Conservation (phyloP, 306 rosid species). For the Acacia melanoxylon region DNA sequence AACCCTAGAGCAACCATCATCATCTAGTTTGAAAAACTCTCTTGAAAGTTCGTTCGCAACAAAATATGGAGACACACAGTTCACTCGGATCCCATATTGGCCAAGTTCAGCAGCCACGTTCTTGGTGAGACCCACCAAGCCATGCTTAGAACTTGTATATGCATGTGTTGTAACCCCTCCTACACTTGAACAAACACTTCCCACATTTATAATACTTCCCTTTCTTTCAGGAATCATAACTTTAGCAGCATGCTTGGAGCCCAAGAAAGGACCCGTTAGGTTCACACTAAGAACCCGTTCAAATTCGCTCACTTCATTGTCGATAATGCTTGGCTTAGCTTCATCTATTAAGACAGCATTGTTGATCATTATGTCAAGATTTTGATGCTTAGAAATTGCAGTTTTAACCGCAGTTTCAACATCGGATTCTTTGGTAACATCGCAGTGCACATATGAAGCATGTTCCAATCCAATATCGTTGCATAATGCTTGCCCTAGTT, state of each 20-base stretch:
- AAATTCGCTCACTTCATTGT: constrained; percentile 22
- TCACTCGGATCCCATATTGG: constrained; percentile 27
- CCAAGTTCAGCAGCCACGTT: constrained; percentile 38
- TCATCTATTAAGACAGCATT: constrained; percentile 31
- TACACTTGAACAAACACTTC: constrained; percentile 29
- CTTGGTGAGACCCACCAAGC: constrained; percentile 28
- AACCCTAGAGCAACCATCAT: background rate
- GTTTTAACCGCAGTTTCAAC: constrained; percentile 20
- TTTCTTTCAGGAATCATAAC: constrained; percentile 28
- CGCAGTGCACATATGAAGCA: constrained; percentile 29
- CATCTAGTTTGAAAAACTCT: constrained; percentile 35
- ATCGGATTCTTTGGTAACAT: constrained; percentile 39
- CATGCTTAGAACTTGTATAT: constrained; percentile 44
- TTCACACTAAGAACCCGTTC: constrained; percentile 20
- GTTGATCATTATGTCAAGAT: constrained; percentile 57
- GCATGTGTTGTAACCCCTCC: constrained; percentile 41
- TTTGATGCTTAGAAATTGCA: constrained; percentile 30
- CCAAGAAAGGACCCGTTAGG: constrained; percentile 40
- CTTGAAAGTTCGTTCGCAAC: background rate
- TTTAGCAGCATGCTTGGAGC: constrained; percentile 37
- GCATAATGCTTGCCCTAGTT: constrained; percentile 18
- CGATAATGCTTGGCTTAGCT: constrained; percentile 35
- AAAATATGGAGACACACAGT: constrained; percentile 29
- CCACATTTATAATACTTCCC: constrained; percentile 36
- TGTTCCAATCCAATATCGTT: background rate